These are phyloP conservation scores for Phytophthora megakarya DNA, from an alignment of 352 stramenopile genomes.

Conservation along the genomic window DNA sequence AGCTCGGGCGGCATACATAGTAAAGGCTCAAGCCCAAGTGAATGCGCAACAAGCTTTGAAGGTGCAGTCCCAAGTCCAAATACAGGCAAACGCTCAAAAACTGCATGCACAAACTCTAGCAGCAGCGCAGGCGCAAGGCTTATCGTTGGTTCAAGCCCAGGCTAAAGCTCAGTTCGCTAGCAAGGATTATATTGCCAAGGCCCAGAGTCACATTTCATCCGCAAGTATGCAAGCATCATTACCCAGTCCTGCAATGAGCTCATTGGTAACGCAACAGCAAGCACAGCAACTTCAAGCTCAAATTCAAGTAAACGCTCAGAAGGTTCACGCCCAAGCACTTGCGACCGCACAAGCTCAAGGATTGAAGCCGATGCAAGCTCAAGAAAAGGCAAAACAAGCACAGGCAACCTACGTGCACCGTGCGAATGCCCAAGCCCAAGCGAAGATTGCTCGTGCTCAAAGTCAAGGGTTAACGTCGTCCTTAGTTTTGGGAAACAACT, in stretches of 20 bases:
- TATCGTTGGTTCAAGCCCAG: slow-evolving; percentile 87
- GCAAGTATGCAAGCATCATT: slow-evolving; percentile 57
- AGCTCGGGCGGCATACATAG: slow-evolving; percentile 83
- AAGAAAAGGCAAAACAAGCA: slow-evolving; percentile 91
- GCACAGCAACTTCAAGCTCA: slow-evolving; percentile 86
- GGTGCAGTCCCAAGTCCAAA: slow-evolving; percentile 88
- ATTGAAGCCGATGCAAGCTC: slow-evolving; percentile 84
- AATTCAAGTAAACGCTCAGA: slow-evolving; percentile 91
- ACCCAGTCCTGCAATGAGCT: slow-evolving; percentile 51
- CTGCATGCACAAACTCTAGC: slow-evolving; percentile 85
- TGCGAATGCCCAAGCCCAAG: slow-evolving; percentile 86
- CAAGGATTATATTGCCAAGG: slow-evolving; percentile 91
- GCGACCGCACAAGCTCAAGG: slow-evolving; percentile 84
- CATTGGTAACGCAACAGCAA: slow-evolving; percentile 78
- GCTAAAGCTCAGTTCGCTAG: slow-evolving; percentile 87
- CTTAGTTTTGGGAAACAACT: slow-evolving; percentile 28
- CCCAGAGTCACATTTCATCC: slow-evolving; percentile 81
- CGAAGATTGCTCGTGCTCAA: slow-evolving; percentile 83
- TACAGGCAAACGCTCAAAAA: slow-evolving; percentile 90
- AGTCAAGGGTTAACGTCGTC: slow-evolving; percentile 55
- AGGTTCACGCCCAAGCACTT: slow-evolving; percentile 88
- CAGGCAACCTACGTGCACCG: slow-evolving; percentile 88
- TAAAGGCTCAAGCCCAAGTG: slow-evolving; percentile 86
- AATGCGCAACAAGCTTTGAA: slow-evolving; percentile 84
- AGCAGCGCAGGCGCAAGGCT: slow-evolving; percentile 80